phyloP scores from a whole-genome alignment of 306 rosid species.

The Glycyrrhiza uralensis region DNA sequence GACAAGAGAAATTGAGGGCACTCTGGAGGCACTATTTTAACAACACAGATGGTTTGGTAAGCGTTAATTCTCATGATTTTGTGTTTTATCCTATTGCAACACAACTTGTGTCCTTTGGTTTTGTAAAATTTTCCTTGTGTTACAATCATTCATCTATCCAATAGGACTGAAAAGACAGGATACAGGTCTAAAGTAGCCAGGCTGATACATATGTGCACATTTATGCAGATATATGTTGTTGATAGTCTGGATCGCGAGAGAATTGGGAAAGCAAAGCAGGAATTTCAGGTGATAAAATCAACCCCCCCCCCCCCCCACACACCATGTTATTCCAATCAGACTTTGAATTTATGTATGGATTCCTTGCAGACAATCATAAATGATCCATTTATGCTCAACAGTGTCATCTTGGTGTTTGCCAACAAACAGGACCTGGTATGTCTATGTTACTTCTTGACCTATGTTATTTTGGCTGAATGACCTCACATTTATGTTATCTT shows the following conservation, averaged over 20 bases:
- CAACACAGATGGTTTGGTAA: slow-evolving; percentile 95
- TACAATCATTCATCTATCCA: neutral
- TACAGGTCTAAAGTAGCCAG: neutral
- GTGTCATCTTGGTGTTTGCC: slow-evolving; percentile 95
- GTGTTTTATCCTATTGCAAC: neutral
- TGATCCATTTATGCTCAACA: slow-evolving; percentile 97
- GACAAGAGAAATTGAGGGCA: slow-evolving; percentile 95
- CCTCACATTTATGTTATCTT: neutral
- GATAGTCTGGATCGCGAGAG: slow-evolving; percentile 96
- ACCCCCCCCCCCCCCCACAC: no score
- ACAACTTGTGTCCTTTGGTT: neutral
- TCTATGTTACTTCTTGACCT: slow-evolving; percentile 13
- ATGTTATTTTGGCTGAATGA: neutral
- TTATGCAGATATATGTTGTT: slow-evolving; percentile 83
- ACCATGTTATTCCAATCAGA: slow-evolving; percentile 14
- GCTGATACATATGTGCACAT: slow-evolving; percentile 4
- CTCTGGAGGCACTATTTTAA: slow-evolving; percentile 99
- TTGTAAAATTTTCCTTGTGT: neutral
- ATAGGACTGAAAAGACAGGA: neutral
- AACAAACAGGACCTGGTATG: slow-evolving; percentile 99
- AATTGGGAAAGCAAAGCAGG: slow-evolving; percentile 82
- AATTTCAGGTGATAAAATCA: slow-evolving; percentile 70
- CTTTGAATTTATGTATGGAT: slow-evolving; percentile 27
- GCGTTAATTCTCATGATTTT: slow-evolving; percentile 19
- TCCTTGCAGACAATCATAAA: slow-evolving; percentile 86